Conservation (phyloP, 2,329 filamentous ascomycete species). For the Ophiocordyceps camponoti-leonardi region DNA sequence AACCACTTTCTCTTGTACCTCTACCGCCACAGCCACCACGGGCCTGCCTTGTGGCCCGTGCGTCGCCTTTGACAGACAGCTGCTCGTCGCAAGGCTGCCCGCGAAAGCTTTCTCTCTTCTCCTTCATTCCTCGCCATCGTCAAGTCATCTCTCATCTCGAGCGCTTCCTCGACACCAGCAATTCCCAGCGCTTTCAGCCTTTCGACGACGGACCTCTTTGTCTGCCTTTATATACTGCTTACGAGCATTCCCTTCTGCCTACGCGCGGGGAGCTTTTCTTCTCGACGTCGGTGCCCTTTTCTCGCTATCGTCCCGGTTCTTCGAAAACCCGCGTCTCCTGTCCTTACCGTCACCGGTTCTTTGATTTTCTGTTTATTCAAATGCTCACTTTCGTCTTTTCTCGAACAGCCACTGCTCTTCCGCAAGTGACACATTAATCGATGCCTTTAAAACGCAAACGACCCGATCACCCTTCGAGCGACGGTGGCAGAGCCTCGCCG, state of each 20-base stretch:
- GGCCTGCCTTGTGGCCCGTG: constrained; percentile 1
- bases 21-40: background rate
- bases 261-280: background rate
- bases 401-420: background rate
- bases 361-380: background rate
- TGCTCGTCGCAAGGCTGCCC: constrained; percentile 3
- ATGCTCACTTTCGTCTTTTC: background rate
- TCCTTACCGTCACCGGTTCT: background rate
- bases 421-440: constrained; percentile 19
- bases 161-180: background rate
- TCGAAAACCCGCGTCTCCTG: background rate
- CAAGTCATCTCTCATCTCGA: background rate
- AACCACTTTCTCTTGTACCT: background rate
- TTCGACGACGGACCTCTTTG: background rate
- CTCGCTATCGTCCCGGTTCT: background rate
- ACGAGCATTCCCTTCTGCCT: background rate
- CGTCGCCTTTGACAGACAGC: background rate
- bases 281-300: background rate
- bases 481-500: constrained; percentile 39
- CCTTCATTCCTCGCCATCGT: constrained; percentile 1
- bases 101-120: constrained; percentile 1
- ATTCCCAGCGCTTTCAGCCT: background rate
- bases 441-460: constrained; percentile 47
- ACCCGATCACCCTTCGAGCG: constrained; percentile 29
- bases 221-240: background rate